Evolutionary conservation across 83 land plant species (phyloP).

Genomic region (Thuja plicata): DNA sequence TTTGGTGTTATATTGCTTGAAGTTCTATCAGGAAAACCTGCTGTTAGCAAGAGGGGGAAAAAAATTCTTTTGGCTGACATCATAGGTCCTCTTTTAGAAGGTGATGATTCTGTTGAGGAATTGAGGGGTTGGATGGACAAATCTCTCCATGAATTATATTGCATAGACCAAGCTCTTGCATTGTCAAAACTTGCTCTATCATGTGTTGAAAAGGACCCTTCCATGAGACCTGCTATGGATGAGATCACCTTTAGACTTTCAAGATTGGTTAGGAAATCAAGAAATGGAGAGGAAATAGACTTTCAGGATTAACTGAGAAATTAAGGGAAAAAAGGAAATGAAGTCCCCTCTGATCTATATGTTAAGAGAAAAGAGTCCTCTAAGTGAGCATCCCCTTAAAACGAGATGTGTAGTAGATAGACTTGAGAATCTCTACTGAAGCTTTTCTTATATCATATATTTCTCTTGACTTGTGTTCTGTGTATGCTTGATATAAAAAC

Average conservation of each 20-base stretch:
- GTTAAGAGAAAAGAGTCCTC: too few relatives aligned
- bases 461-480: too few relatives aligned
- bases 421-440: too few relatives aligned
- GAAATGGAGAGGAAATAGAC: neutral
- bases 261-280: neutral
- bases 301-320: too few relatives aligned
- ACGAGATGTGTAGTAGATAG: too few relatives aligned
- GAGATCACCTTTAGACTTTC: slow-evolving; percentile 18
- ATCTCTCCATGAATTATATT: slow-evolving; percentile 43
- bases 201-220: slow-evolving; percentile 44
- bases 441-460: too few relatives aligned
- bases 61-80: slow-evolving; percentile 23
- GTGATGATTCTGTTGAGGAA: slow-evolving; percentile 25
- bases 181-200: slow-evolving; percentile 49
- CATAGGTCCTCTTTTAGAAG: slow-evolving; percentile 28
- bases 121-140: slow-evolving; percentile 55
- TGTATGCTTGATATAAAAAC: too few relatives aligned
- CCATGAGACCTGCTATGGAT: slow-evolving; percentile 39
- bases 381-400: too few relatives aligned
- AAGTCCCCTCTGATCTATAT: too few relatives aligned
- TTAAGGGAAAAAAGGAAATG: neutral
- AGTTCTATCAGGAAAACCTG: slow-evolving; percentile 49
- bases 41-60: slow-evolving; percentile 23
- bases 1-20: slow-evolving; percentile 66
- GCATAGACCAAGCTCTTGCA: slow-evolving; percentile 37